phyloP scores from a whole-genome alignment of 192 early-diverging fungal genomes.

The Linnemannia zychae region DNA sequence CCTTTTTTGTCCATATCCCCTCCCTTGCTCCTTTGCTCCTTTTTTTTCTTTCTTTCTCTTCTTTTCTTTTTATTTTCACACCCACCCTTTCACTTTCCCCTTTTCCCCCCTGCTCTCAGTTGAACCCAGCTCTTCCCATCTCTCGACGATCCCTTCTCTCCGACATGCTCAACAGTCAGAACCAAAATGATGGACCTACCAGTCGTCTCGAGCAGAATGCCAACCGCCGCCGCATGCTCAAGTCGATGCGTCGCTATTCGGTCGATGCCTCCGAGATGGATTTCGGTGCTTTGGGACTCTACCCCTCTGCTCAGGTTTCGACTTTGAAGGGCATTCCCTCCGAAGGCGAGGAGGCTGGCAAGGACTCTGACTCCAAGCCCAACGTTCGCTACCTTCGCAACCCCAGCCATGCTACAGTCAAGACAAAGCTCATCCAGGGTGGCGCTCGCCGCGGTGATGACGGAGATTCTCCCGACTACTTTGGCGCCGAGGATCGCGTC shows the following conservation, averaged over 20 bases:
- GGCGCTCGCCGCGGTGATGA: constrained; percentile 39
- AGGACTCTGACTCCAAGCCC: constrained; percentile 31
- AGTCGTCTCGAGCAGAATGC: constrained; percentile 49
- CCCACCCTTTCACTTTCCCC: neutral
- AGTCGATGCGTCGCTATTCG: constrained; percentile 52
- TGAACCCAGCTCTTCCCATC: constrained; percentile 28
- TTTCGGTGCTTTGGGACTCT: constrained; percentile 20
- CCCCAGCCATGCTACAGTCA: constrained; percentile 45
- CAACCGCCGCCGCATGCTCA: constrained; percentile 49
- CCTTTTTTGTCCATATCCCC: constrained; percentile 13
- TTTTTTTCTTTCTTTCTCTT: constrained; percentile 2
- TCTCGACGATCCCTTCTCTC: constrained; percentile 52
- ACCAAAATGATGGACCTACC: constrained; percentile 20
- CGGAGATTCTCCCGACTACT: constrained; percentile 43
- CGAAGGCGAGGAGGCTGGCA: constrained; percentile 34
- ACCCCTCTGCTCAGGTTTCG: constrained; percentile 22
- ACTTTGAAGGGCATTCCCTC: constrained; percentile 44
- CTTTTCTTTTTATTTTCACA: neutral
- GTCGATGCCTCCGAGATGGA: constrained; percentile 55
- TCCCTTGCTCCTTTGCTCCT: neutral
- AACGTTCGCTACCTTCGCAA: constrained; percentile 50
- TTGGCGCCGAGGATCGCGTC: constrained; percentile 50
- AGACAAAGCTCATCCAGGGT: constrained; percentile 44
- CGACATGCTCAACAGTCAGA: constrained; percentile 46
- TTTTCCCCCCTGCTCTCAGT: constrained; percentile 2